Conservation (phyloP, 2,329 filamentous ascomycete species). For the Hymenoscyphus repandus region DNA sequence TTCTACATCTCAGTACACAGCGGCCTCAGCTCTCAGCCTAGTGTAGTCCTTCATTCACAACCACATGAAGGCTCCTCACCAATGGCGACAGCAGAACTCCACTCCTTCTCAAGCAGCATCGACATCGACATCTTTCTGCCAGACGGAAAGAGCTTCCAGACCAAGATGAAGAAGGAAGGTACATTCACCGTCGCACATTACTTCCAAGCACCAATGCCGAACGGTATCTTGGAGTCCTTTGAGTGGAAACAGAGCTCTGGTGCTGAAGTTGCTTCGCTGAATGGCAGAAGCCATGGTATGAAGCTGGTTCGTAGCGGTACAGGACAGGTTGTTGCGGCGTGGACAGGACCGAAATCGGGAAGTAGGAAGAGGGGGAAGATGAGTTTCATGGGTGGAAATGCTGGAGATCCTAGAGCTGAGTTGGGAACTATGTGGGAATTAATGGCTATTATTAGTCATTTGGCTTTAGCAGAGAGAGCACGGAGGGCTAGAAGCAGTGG, state of each 20-base stretch:
- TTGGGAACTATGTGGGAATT: constrained; percentile 17
- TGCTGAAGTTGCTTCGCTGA: constrained; percentile 11
- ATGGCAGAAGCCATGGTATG: constrained; percentile 15
- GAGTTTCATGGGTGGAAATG: constrained; percentile 11
- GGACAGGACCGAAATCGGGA: constrained; percentile 12
- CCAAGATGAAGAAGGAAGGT: constrained; percentile 2
- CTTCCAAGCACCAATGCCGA: not conserved
- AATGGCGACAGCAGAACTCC: constrained; percentile 18
- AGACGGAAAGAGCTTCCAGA: not conserved
- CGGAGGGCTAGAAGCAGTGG: constrained; percentile 9
- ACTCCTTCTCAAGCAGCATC: constrained; percentile 13
- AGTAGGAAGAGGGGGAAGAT: constrained; percentile 21
- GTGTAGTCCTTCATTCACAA: constrained; percentile 12
- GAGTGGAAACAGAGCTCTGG: constrained; percentile 18
- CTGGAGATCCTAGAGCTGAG: constrained; percentile 7
- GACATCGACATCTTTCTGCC: constrained; percentile 13
- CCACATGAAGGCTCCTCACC: constrained; percentile 2
- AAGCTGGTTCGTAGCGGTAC: constrained; percentile 15
- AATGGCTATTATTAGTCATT: constrained; percentile 12
- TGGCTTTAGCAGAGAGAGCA: constrained; percentile 15
- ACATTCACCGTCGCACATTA: constrained; percentile 1
- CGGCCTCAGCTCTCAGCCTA: constrained; percentile 9
- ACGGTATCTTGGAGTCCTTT: constrained; percentile 9
- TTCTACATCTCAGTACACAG: constrained; percentile 17
- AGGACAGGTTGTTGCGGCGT: constrained; percentile 18